Percentiles rank a stretch among this genome's conserved stretches.
phyloP scores from a whole-genome alignment of 108 stramenopile genomes.

The Discostella pseudostelligera region DNA sequence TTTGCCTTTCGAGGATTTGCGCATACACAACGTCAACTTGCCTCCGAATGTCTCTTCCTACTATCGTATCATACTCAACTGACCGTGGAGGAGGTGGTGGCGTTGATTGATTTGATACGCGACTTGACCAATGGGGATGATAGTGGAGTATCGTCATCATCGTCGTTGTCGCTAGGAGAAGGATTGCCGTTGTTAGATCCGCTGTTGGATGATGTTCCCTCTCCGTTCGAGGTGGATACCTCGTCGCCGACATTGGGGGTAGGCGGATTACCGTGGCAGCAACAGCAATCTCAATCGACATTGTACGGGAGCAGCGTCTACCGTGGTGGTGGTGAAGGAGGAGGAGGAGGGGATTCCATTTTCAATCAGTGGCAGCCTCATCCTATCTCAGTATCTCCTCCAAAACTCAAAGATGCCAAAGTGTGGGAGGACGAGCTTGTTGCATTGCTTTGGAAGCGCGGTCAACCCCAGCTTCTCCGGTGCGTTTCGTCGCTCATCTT shows the following conservation, averaged over 20 bases:
- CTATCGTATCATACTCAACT: conserved; percentile 81
- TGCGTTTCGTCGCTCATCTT: conserved; percentile 56
- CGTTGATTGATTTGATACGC: conserved; percentile 64
- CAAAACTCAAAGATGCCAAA: conserved; percentile 52
- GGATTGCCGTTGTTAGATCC: conserved; percentile 65
- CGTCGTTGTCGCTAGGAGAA: conserved; percentile 8
- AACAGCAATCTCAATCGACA: conserved; percentile 13
- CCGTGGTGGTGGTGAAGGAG: neutral
- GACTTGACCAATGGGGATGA: conserved; percentile 56
- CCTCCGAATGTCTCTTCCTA: conserved; percentile 67
- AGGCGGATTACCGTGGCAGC: conserved; percentile 9
- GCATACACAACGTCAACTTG: conserved; percentile 65
- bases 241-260: neutral
- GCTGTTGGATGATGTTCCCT: conserved; percentile 58
- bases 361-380: neutral
- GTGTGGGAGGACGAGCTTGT: conserved; percentile 74
- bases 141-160: neutral
- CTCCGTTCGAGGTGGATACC: conserved; percentile 34
- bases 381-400: conserved; percentile 11
- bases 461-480: conserved; percentile 61
- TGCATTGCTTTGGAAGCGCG: conserved; percentile 43
- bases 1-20: conserved; percentile 49
- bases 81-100: conserved; percentile 52
- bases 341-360: too few species aligned
- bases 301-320: conserved; percentile 14